Evolutionary conservation across 768 basidiomycete species (phyloP), one percentile per base, ranked within the genome.

Genomic region (Russula sp.): DNA sequence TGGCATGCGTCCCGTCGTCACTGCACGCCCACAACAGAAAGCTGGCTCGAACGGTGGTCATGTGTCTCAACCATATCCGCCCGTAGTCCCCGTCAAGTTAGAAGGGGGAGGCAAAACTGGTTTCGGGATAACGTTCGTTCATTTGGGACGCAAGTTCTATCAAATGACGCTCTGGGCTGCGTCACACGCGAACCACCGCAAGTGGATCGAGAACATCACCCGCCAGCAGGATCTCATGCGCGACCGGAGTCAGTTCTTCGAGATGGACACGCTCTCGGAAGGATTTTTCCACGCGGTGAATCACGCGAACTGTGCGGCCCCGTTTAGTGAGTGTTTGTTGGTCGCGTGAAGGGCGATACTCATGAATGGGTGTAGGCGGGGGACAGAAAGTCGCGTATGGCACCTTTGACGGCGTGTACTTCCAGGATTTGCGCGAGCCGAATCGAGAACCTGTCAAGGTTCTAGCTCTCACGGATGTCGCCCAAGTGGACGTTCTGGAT

Each of bases 331-430:
- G 93, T 86, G 22, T 29, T 16, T 16, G 36, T 9, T 6, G 13
- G 8, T 51, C 11, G 1, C 3, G 6, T 43, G 3, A 13, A 9
- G 11, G 11, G 39, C 29, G 7, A 35, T 47, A 25, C 41, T 53
- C 35, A 53, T 4, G 3, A 8, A 5, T 35, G 20, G 16, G 38
- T 11, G 39, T 72, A 97, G 95, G 81, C 69, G 83, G 82, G 59
- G 96, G 93, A 13, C 78, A 88, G 68, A 82, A 86, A 59, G 85
- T 97, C 67, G 94, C 91, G 9, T 98, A 95, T 73, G 97, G 96
- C n/a, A 96, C 96, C 5, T 91, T 95, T 69, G 94, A 98, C 66
- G 97, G 97, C 29, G 89, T 99, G 29, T 99, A 98, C 71, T 81
- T 98, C 63, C 93, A 93, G 32, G 92, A 98, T 71, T 76, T 97